phyloP scores from a whole-genome alignment of 495 filamentous ascomycete genomes.

The Diplogelasinospora grovesii region DNA sequence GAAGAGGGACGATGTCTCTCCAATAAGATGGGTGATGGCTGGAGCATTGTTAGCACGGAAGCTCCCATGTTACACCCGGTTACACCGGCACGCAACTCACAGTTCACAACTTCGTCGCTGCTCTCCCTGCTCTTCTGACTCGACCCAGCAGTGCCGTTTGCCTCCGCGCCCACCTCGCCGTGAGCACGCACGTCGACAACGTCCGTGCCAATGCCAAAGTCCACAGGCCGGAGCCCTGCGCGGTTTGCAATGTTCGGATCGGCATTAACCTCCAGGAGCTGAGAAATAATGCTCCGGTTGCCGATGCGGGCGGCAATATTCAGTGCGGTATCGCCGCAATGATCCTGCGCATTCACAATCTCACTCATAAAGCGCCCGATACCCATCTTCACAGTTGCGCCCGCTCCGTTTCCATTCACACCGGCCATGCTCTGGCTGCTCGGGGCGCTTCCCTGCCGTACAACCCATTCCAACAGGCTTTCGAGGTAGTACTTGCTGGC shows the following conservation, averaged over 20 bases:
- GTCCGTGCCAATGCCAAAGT: conserved; percentile 80
- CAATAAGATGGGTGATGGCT: conserved; percentile 71
- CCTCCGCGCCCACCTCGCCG: conserved; percentile 24
- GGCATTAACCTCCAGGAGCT: conserved; percentile 86
- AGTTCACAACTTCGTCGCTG: conserved; percentile 63
- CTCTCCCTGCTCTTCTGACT: conserved; percentile 46
- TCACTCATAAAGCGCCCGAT: conserved; percentile 89
- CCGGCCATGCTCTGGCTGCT: conserved; percentile 45
- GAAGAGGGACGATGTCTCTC: conserved; percentile 65
- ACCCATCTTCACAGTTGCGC: conserved; percentile 57
- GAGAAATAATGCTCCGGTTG: conserved; percentile 84
- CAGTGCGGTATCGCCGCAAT: conserved; percentile 87
- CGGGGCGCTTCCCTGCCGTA: conserved; percentile 66
- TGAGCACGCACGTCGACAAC: conserved; percentile 41
- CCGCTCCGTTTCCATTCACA: conserved; percentile 18
- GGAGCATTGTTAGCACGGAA: conserved; percentile 19
- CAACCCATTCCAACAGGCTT: conserved; percentile 85
- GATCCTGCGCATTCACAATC: conserved; percentile 89
- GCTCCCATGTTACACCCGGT: too few relatives aligned
- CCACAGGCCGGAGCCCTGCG: conserved; percentile 74
- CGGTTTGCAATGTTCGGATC: conserved; percentile 84
- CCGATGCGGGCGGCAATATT: conserved; percentile 88
- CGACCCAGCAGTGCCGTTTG: conserved; percentile 24
- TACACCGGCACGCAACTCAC: conserved; percentile 39
- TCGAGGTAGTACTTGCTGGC: conserved; percentile 92